A percentile compares a stretch with the other conserved stretches of the same genome.
Conservation (phyloP, 2,329 filamentous ascomycete species). For the Penicillium sp. region DNA sequence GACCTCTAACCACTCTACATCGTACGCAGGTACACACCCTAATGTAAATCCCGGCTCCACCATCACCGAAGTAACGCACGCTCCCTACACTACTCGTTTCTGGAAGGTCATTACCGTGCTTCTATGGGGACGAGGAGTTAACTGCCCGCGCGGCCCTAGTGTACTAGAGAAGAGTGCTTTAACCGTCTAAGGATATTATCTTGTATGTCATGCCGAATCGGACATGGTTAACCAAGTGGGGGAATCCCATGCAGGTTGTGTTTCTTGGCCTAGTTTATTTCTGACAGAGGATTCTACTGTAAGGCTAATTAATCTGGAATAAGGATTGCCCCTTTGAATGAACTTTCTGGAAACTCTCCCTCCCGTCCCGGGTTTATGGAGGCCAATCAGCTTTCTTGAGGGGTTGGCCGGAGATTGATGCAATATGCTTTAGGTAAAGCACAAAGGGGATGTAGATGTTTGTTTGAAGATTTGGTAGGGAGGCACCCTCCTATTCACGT, state of each 20-base stretch:
- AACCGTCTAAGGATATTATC: background rate
- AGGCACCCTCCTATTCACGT: background rate
- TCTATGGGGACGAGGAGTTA: conserved; percentile 1
- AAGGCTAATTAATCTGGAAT: background rate
- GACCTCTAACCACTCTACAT: background rate
- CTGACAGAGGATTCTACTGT: background rate
- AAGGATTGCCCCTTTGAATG: background rate
- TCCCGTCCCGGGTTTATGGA: background rate
- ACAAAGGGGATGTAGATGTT: background rate
- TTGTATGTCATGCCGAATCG: background rate
- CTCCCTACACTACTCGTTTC: background rate
- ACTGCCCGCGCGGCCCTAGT: background rate
- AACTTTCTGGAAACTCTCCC: background rate
- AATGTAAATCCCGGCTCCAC: background rate
- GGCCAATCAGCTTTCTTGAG: background rate
- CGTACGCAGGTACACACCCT: background rate
- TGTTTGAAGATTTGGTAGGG: background rate
- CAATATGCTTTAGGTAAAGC: background rate
- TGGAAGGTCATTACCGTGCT: conserved; percentile 2
- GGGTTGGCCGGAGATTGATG: background rate
- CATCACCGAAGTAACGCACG: conserved; percentile 3
- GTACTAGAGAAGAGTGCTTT: background rate
- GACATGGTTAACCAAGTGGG: background rate
- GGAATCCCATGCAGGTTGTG: background rate
- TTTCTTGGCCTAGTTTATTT: background rate